Base-by-base conservation (phyloP, 164 flowering plant genomes). In the Annona squamosa region DNA sequence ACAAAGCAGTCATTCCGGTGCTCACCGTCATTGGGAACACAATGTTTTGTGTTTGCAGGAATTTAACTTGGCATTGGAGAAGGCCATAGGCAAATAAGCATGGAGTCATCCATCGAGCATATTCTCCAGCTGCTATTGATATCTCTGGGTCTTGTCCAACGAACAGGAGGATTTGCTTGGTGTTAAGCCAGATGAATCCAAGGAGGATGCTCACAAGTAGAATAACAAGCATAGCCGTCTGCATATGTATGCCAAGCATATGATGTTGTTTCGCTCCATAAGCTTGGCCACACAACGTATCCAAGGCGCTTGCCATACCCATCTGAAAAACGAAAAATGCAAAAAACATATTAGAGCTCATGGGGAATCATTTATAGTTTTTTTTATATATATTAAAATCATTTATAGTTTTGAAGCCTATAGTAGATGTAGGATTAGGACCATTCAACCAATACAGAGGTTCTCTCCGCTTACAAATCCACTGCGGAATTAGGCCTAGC, bases 261-360 rank as follows among this genome's bases (percentile, higher is more conserved):
- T 77, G 79, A 69, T 77, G 70, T 59, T 77, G 76, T 69, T 73
- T 73, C n/a, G 78, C 74, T 71, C 78, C 78, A 48, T 71, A 71
- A 12, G 78, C 65, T n/a, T 76, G 78, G n/a, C 78, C 78, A 37
- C 78, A 76, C 43, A 76, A 66, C 1, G 78, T 76, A 66, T 76
- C 78, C 71, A 76, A 67, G 45, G 74, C 74, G 56, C 70, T 65
- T 44, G 65, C 74, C 74, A 66, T 65, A 4, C 78, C 78, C 41
- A 75, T 0, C 77, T 75, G n/a, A 46, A 42, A n/a, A 63, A 65
- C n/a, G 17, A 42, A 48, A 52, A 72, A n/a, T 6, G 19, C 17
- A 46, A 37, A 65, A 19, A 2, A 65, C n/a, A 52, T 52, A 9
- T 2, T 9, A 9, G 59, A 52, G 9, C 13, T 52, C 9, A 52